Percentiles rank a stretch among this genome's conserved stretches.
Conservation (phyloP, 106 monocot species). For the Dendrobium catenatum region DNA sequence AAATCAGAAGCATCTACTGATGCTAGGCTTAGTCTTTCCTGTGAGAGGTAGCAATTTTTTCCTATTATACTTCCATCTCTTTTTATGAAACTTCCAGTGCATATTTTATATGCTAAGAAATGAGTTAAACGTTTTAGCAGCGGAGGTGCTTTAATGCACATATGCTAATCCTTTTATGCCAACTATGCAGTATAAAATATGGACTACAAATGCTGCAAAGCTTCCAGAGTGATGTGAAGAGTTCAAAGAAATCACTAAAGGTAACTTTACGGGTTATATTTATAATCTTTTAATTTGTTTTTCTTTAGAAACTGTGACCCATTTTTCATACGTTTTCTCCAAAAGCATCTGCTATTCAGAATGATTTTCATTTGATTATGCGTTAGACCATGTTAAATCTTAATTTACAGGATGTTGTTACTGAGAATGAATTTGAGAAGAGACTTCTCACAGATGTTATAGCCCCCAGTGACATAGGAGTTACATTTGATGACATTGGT, state of each 20-base stretch:
- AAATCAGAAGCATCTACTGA: conserved; percentile 19
- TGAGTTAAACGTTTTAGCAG: not conserved
- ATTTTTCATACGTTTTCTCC: not conserved
- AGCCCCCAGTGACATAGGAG: conserved; percentile 92
- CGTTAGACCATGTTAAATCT: not conserved
- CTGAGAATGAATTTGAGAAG: conserved; percentile 99
- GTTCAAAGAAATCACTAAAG: conserved; percentile 8
- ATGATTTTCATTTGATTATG: not conserved
- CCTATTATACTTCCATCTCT: not conserved
- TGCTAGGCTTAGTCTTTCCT: conserved; percentile 32
- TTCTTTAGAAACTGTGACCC: not conserved
- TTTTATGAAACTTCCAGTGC: not conserved
- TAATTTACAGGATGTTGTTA: conserved; percentile 73
- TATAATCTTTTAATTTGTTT: not conserved
- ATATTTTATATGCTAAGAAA: not conserved
- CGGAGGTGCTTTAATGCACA: conserved; percentile 2
- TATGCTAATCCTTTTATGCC: not conserved
- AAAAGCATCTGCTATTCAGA: not conserved
- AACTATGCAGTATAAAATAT: conserved; percentile 5
- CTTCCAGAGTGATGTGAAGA: conserved; percentile 10
- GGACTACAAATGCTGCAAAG: conserved; percentile 12
- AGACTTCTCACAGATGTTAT: conserved; percentile 91
- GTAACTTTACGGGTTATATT: not conserved
- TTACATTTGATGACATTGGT: conserved; percentile 96
- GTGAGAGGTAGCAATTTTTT: conserved; percentile 5